Percentiles rank a stretch among this genome's conserved stretches.
Evolutionary conservation across 2,329 filamentous ascomycete genomes (phyloP).

Genomic region (Pseudopithomyces maydicus): DNA sequence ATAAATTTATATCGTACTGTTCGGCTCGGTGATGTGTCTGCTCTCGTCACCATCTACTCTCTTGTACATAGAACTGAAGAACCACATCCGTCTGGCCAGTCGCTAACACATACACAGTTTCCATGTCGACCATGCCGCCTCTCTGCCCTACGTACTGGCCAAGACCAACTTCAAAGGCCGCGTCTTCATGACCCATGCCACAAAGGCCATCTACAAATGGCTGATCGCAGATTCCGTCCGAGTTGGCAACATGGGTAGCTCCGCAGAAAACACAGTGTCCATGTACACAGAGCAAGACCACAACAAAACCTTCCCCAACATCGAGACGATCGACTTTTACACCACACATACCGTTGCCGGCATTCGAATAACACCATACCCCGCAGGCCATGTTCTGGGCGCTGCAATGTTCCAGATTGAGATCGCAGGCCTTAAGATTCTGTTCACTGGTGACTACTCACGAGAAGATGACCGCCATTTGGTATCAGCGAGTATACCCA

Average conservation of each 20-base stretch:
- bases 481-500: slow-evolving; percentile 89
- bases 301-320: slow-evolving; percentile 87
- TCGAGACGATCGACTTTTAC: slow-evolving; percentile 97
- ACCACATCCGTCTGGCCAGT: slow-evolving; percentile 1
- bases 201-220: slow-evolving; percentile 99
- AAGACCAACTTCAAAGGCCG: slow-evolving; percentile 98
- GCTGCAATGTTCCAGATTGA: slow-evolving; percentile 98
- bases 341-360: slow-evolving; percentile 97
- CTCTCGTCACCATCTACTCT: slow-evolving; percentile 14
- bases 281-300: slow-evolving; percentile 97
- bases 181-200: slow-evolving; percentile 99
- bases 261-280: slow-evolving; percentile 65
- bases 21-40: slow-evolving; percentile 44
- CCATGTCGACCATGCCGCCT: slow-evolving; percentile 97
- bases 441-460: slow-evolving; percentile 98
- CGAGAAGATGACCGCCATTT: slow-evolving; percentile 94
- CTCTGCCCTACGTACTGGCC: slow-evolving; percentile 93
- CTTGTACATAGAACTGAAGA: slow-evolving; percentile 25
- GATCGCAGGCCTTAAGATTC: slow-evolving; percentile 93
- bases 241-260: slow-evolving; percentile 72
- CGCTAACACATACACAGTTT: slow-evolving; percentile 68
- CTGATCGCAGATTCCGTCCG: slow-evolving; percentile 96
- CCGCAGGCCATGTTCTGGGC: slow-evolving; percentile 95
- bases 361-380: slow-evolving; percentile 95
- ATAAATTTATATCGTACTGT: slow-evolving; percentile 44